Percentiles rank a stretch among this genome's conserved stretches.
phyloP scores from a whole-genome alignment of 2,329 filamentous ascomycete genomes.

The Sarocladium kiliense region DNA sequence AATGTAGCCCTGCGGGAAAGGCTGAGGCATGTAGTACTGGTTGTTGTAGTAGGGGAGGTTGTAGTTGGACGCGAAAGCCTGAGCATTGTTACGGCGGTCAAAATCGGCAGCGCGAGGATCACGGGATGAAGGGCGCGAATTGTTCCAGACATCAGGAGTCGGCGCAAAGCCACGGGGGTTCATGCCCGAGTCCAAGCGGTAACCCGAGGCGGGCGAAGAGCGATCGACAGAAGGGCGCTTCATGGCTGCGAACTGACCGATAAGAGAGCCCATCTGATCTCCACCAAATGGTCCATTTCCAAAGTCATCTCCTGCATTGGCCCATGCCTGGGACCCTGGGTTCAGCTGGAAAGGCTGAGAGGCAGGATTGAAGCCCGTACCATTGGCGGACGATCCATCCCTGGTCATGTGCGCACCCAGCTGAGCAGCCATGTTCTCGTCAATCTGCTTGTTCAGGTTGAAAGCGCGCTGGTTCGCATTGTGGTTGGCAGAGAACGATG shows the following conservation, averaged over 20 bases:
- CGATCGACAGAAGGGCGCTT: conserved; percentile 35
- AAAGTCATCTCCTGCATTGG: conserved; percentile 17
- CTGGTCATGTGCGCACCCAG: conserved; percentile 8
- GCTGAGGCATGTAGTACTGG: conserved; percentile 26
- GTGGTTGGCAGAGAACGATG: conserved; percentile 36
- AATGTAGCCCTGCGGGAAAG: conserved; percentile 29
- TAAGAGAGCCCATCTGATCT: conserved; percentile 25
- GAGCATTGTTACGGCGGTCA: conserved; percentile 31
- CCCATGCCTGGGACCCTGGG: conserved; percentile 42
- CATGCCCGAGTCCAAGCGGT: conserved; percentile 22
- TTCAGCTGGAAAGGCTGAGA: conserved; percentile 41
- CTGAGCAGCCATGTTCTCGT: conserved; percentile 28
- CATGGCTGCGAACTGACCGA: conserved; percentile 20
- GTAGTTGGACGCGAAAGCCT: conserved; percentile 25
- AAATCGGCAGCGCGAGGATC: conserved; percentile 30
- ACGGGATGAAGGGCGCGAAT: conserved; percentile 25
- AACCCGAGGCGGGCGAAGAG: conserved; percentile 25
- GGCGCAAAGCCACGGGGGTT: conserved; percentile 22
- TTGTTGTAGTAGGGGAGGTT: conserved; percentile 23
- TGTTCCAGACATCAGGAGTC: conserved; percentile 32
- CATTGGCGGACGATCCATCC: conserved; percentile 5
- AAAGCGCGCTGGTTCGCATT: conserved; percentile 35
- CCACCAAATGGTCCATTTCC: conserved; percentile 18
- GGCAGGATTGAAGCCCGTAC: conserved; percentile 22
- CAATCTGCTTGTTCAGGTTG: conserved; percentile 30